phyloP scores from a whole-genome alignment of 2,329 filamentous ascomycete species.

The Talaromyces funiculosus region DNA sequence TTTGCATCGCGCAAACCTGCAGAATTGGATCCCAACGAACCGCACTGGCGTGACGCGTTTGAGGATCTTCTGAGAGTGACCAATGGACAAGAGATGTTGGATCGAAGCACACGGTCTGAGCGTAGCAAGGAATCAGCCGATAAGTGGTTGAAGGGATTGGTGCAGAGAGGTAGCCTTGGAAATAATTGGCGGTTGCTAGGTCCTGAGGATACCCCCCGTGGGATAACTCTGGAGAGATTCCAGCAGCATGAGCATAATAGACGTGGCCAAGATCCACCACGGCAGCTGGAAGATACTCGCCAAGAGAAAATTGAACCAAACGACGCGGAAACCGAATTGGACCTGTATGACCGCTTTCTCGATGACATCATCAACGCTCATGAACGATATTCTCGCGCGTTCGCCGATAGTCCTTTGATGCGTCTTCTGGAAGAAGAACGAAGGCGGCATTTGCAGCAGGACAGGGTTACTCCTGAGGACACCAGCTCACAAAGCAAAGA shows the following conservation, averaged over 20 bases:
- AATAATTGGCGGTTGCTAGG: slow-evolving; percentile 32
- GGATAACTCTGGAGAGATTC: slow-evolving; percentile 20
- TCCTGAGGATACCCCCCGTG: slow-evolving; percentile 19
- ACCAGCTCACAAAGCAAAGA: slow-evolving; percentile 20
- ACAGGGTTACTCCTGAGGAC: slow-evolving; percentile 14
- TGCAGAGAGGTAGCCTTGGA: slow-evolving; percentile 39
- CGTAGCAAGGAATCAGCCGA: slow-evolving; percentile 27
- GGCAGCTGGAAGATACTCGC: slow-evolving; percentile 1
- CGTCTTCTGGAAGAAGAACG: slow-evolving; percentile 31
- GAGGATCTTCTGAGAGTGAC: slow-evolving; percentile 52
- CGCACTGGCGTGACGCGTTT: slow-evolving; percentile 53
- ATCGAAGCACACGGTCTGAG: slow-evolving; percentile 22
- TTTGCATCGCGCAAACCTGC: slow-evolving; percentile 30
- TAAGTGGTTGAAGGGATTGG: slow-evolving; percentile 38
- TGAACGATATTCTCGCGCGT: slow-evolving; percentile 25
- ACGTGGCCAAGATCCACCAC: not conserved
- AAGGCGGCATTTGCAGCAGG: slow-evolving; percentile 21
- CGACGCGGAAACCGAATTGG: slow-evolving; percentile 44
- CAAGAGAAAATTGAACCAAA: slow-evolving; percentile 18
- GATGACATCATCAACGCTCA: slow-evolving; percentile 29
- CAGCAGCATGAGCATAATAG: not conserved
- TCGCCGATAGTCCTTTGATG: slow-evolving; percentile 31
- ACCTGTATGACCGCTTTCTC: slow-evolving; percentile 49
- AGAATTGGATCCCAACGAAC: slow-evolving; percentile 30
- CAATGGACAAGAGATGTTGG: slow-evolving; percentile 40